A percentile compares a stretch with the other conserved stretches of the same genome.
Conservation (phyloP, 2,329 filamentous ascomycete genomes). For the Podosphaera leucotricha region DNA sequence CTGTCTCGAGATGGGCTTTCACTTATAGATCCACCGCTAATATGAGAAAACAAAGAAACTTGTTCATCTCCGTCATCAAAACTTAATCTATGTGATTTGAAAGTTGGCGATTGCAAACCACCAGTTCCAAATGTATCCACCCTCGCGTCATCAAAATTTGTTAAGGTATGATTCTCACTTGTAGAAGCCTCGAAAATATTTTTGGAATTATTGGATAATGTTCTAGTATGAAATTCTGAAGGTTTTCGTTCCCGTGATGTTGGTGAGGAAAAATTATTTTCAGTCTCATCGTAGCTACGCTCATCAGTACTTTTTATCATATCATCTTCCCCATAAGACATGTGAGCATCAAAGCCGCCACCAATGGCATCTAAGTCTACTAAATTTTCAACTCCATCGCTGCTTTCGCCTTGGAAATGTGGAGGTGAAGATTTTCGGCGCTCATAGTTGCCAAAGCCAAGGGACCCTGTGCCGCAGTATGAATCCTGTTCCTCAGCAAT, state of each 20-base stretch:
- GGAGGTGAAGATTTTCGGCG: constrained; percentile 20
- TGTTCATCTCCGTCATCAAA: constrained; percentile 85
- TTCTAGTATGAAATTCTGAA: constrained; percentile 12
- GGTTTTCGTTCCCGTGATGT: constrained; percentile 19
- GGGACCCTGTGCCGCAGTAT: constrained; percentile 30
- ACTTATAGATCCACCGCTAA: constrained; percentile 23
- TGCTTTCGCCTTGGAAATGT: constrained; percentile 20
- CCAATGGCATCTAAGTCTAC: constrained; percentile 56
- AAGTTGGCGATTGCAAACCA: constrained; percentile 53
- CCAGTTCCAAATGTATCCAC: constrained; percentile 84
- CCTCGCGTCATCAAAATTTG: constrained; percentile 20
- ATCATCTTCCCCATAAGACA: constrained; percentile 32
- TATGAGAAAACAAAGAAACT: constrained; percentile 27
- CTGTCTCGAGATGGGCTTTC: constrained; percentile 48
- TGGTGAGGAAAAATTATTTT: constrained; percentile 24
- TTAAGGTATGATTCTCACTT: constrained; percentile 32
- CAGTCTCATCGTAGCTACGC: constrained; percentile 17
- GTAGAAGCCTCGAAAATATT: constrained; percentile 18
- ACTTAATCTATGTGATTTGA: constrained; percentile 52
- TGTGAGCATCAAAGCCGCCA: constrained; percentile 41
- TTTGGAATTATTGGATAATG: constrained; percentile 11
- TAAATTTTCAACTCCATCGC: constrained; percentile 23
- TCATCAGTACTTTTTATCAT: constrained; percentile 12
- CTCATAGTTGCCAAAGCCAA: constrained; percentile 24
- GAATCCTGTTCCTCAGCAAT: constrained; percentile 62